A percentile compares a stretch with the other conserved stretches of the same genome.
phyloP scores from a whole-genome alignment of 768 basidiomycete genomes.

The Trametes sanguinea region DNA sequence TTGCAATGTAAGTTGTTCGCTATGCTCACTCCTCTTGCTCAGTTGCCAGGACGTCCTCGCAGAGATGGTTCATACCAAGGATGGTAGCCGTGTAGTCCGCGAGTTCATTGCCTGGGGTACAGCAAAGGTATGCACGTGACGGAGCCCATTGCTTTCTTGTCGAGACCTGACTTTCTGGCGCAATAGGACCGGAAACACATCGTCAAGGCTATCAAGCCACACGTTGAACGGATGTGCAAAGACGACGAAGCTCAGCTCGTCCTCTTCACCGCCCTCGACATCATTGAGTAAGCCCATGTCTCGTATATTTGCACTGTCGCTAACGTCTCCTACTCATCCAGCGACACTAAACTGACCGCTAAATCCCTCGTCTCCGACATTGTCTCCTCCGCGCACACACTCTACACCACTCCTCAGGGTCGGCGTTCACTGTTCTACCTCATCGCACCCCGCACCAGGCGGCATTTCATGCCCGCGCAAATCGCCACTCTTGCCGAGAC shows the following conservation, averaged over 20 bases:
- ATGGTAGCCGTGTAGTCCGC: constrained; percentile 84
- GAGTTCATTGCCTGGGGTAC: constrained; percentile 81
- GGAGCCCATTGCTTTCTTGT: too few relatives aligned
- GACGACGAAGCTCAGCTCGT: constrained; percentile 92
- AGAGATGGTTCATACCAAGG: constrained; percentile 93
- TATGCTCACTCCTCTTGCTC: not conserved
- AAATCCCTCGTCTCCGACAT: constrained; percentile 81
- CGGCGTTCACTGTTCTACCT: constrained; percentile 83
- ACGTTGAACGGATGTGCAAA: constrained; percentile 83
- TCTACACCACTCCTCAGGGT: constrained; percentile 69
- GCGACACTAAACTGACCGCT: constrained; percentile 87
- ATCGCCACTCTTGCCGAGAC: constrained; percentile 73
- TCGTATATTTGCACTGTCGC: too few relatives aligned
- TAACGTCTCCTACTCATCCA: constrained; percentile 31
- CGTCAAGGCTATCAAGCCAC: constrained; percentile 85
- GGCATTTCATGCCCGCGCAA: constrained; percentile 82
- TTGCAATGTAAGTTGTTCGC: too few relatives aligned
- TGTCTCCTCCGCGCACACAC: constrained; percentile 53
- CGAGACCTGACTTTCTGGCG: not conserved
- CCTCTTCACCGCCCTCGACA: constrained; percentile 86
- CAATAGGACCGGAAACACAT: constrained; percentile 86
- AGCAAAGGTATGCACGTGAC: constrained; percentile 61
- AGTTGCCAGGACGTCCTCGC: constrained; percentile 85
- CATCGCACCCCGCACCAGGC: constrained; percentile 76
- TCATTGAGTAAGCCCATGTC: constrained; percentile 87